Evolutionary conservation across 1,284 basidiomycete genomes (phyloP).

Genomic region (Mycena sp.): DNA sequence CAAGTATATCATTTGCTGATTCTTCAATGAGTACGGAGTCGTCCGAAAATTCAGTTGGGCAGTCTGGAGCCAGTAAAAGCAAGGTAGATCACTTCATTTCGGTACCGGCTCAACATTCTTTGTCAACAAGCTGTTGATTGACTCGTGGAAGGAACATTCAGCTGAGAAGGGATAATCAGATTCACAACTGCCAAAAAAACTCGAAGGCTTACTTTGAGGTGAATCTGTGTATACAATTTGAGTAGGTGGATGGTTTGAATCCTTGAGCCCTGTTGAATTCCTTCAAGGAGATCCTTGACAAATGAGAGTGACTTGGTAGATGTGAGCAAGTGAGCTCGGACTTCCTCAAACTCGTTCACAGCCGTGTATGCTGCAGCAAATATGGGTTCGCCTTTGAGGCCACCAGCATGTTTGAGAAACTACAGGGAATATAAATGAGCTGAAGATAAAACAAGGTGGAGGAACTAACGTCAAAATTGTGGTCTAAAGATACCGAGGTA

Average conservation of each 20-base stretch:
- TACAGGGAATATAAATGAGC: background rate
- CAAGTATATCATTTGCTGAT: background rate
- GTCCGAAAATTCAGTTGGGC: background rate
- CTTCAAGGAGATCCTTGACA: too few species aligned
- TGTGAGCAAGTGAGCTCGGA: too few species aligned
- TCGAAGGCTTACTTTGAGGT: constrained; percentile 3
- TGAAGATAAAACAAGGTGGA: background rate
- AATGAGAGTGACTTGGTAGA: too few species aligned
- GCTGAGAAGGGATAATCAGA: background rate
- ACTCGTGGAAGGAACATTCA: constrained; percentile 9
- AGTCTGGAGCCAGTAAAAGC: background rate
- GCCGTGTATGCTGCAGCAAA: too few species aligned
- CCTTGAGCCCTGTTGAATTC: too few species aligned
- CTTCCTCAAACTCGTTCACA: too few species aligned
- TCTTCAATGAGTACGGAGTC: constrained; percentile 7
- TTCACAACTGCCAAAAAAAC: background rate
- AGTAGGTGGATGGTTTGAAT: too few species aligned
- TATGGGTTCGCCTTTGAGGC: too few species aligned
- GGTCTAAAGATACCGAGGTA: constrained; percentile 19
- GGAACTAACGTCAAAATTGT: constrained; percentile 26
- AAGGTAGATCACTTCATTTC: constrained; percentile 9
- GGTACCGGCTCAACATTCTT: background rate
- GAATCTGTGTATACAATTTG: too few species aligned
- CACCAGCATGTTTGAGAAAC: too few species aligned
- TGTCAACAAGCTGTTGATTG: background rate